These are phyloP conservation scores for Ilex aquifolium DNA, from an alignment of 257 asterid species.

Conservation along the genomic window DNA sequence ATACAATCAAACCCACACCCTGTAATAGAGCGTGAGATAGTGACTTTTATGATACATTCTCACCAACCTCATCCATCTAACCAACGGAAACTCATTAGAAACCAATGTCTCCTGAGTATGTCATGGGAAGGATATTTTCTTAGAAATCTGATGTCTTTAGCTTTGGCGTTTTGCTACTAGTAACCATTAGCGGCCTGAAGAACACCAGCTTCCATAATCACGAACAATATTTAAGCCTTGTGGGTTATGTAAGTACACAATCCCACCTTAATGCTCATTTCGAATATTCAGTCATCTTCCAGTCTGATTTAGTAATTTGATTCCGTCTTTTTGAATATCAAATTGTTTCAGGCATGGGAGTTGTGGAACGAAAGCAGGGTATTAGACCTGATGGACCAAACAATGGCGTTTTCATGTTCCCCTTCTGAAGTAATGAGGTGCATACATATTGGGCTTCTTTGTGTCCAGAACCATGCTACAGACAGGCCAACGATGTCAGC, in stretches of 20 bases:
- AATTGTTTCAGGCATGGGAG: slow-evolving; percentile 25
- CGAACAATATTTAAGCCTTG: slow-evolving; percentile 41
- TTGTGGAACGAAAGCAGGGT: slow-evolving; percentile 25
- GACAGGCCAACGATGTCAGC: slow-evolving; percentile 21
- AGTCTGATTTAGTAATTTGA: not conserved
- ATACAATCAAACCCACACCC: slow-evolving; percentile 34
- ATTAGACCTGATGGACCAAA: slow-evolving; percentile 13
- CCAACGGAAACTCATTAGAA: no score
- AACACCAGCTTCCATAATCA: slow-evolving; percentile 43
- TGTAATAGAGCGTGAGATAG: slow-evolving; percentile 15
- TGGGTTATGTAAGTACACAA: slow-evolving; percentile 43
- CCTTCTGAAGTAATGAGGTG: slow-evolving; percentile 19
- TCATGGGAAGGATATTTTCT: slow-evolving; percentile 48
- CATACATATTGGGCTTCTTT: slow-evolving; percentile 27
- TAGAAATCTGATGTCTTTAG: slow-evolving; percentile 48
- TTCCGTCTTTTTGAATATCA: not conserved
- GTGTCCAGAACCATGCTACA: slow-evolving; percentile 24
- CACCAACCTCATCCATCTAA: no score
- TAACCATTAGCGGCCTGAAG: slow-evolving; percentile 49
- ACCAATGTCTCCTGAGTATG: slow-evolving; percentile 78
- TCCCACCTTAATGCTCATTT: no score
- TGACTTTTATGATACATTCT: slow-evolving; percentile 24
- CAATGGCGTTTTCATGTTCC: slow-evolving; percentile 3
- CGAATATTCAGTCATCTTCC: not conserved
- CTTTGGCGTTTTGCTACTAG: slow-evolving; percentile 48